phyloP scores from a whole-genome alignment of 306 rosid species.

The Quercus robur region DNA sequence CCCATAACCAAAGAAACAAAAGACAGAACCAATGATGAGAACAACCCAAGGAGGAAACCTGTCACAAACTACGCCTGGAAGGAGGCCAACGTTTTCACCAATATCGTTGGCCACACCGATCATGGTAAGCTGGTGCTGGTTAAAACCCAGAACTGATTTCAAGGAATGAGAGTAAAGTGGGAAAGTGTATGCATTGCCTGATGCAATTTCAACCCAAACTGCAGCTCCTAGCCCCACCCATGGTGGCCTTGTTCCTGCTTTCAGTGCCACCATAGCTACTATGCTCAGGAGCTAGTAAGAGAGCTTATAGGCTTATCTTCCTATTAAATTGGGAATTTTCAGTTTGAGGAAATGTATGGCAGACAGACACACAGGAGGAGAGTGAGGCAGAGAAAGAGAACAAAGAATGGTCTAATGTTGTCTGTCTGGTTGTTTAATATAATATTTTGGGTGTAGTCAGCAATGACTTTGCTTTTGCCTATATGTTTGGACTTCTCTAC shows the following conservation, averaged over 20 bases:
- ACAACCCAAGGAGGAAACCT: conserved; percentile 74
- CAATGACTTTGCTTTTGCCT: not conserved
- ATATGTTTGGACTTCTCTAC: not conserved
- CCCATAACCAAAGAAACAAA: conserved; percentile 65
- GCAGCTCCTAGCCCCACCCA: conserved; percentile 89
- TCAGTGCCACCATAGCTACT: conserved; percentile 36
- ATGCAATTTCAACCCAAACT: conserved; percentile 66
- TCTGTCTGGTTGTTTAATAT: not conserved
- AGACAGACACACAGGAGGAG: not conserved
- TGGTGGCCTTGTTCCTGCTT: conserved; percentile 72
- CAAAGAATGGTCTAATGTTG: not conserved
- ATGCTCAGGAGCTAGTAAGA: not conserved
- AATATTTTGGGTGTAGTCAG: too few species aligned
- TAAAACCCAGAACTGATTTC: conserved; percentile 67
- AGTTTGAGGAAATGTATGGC: not conserved
- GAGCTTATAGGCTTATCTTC: too few species aligned
- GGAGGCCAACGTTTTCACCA: conserved; percentile 76
- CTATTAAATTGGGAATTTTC: not conserved
- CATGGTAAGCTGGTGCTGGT: conserved; percentile 60
- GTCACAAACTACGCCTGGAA: conserved; percentile 73
- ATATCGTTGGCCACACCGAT: conserved; percentile 82
- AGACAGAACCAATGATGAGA: conserved; percentile 49
- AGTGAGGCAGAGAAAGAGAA: not conserved
- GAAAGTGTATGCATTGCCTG: conserved; percentile 57
- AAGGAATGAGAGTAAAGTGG: conserved; percentile 71